Conservation (phyloP, 2,329 filamentous ascomycete genomes). For the Daldinia sp. region DNA sequence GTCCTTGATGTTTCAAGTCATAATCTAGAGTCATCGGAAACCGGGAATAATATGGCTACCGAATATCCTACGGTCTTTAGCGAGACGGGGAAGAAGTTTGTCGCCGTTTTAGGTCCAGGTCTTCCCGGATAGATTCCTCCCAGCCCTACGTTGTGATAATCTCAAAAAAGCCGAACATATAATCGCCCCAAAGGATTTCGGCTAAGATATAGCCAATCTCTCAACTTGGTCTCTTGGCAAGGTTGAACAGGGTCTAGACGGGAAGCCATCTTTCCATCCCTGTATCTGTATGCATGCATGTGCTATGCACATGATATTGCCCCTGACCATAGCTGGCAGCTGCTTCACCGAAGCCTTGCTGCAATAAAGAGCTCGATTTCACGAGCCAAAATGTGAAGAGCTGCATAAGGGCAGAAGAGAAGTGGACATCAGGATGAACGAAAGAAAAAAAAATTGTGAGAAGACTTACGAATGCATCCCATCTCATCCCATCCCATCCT, state of each 20-base stretch:
- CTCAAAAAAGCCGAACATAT: conserved; percentile 19
- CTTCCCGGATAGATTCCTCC: conserved; percentile 2
- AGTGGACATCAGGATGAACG: background rate
- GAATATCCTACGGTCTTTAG: conserved; percentile 17
- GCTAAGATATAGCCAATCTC: conserved; percentile 25
- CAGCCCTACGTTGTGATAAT: conserved; percentile 26
- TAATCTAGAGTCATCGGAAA: background rate
- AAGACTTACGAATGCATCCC: conserved; percentile 2
- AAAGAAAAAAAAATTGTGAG: background rate
- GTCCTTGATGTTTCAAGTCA: conserved; percentile 4
- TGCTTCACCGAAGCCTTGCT: conserved; percentile 25
- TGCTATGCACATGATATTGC: conserved; percentile 18
- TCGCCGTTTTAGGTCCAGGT: conserved; percentile 10
- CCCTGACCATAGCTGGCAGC: conserved; percentile 17
- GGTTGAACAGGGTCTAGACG: conserved; percentile 18
- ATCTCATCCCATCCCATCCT: background rate
- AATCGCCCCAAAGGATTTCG: conserved; percentile 19
- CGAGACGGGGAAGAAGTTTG: background rate
- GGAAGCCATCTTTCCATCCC: conserved; percentile 21
- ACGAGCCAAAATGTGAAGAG: background rate
- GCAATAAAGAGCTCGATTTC: conserved; percentile 10
- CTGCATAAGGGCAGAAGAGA: background rate
- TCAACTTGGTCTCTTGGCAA: conserved; percentile 24
- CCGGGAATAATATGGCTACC: conserved; percentile 22
- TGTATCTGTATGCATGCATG: conserved; percentile 24